Evolutionary conservation across 306 rosid species (phyloP), one percentile per base, ranked within the genome.

Genomic region (Mimosa bimucronata): DNA sequence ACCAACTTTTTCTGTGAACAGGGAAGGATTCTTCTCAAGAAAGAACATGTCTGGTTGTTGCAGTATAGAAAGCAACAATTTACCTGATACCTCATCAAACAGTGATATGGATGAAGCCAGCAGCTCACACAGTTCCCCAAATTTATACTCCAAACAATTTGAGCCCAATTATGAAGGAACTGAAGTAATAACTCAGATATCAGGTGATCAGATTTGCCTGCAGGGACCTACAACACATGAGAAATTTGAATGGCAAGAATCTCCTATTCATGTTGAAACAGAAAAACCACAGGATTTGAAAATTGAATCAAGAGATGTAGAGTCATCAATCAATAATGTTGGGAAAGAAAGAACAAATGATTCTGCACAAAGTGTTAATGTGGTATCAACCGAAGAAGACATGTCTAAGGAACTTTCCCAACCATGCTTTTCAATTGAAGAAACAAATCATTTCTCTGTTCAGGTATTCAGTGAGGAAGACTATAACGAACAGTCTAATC

Each of bases 1-100:
- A 73, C 68, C 50, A 68, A 78, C 65, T 73, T n/a, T 12, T 82
- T 83, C 77, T 67, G 72, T 88, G 78, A 77, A 71, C 73, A 95
- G 99, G 93, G 98, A 93, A 69, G 99, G 97, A 55, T 88, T 92
- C 74, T 83, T 81, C 87, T 89, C 91, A 69, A 77, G 87, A 80
- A 79, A 82, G 91, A 93, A 92, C 61, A 79, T 34, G 78, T 80
- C 91, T 88, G 84, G 77, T 68, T 85, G 77, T 68, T 85, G 87
- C 85, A 83, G 78, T 74, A 92, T 85, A 91, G 87, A 80, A 70
- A 82, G 89, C 79, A 76, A 85, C 89, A 82, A 76, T 67, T 83
- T 68, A 64, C 85, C 83, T 26, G 96, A 88, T 70, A 62, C 84
- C 79, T 84, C 86, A 53, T 80, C 89, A 57, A 82, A 76, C 75